phyloP scores from a whole-genome alignment of 2,329 filamentous ascomycete genomes.

The Cercospora beticola region DNA sequence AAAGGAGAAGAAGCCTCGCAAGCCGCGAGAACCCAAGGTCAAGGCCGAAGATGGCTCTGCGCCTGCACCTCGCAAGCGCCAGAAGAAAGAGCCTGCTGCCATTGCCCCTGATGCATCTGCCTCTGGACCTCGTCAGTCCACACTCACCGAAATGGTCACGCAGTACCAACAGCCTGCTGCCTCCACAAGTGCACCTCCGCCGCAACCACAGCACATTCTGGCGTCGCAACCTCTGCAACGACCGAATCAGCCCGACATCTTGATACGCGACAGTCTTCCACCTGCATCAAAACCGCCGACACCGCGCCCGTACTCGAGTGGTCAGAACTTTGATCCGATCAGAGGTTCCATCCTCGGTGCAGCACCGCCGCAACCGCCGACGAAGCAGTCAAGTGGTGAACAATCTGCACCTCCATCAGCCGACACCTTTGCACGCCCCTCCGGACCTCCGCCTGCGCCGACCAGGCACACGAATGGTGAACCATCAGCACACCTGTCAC shows the following conservation, averaged over 20 bases:
- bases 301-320: constrained; percentile 58
- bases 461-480: constrained; percentile 24
- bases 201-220: constrained; percentile 16
- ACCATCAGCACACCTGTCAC: constrained; percentile 41
- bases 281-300: constrained; percentile 43
- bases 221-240: constrained; percentile 17
- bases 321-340: constrained; percentile 87
- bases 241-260: constrained; percentile 32
- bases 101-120: constrained; percentile 22
- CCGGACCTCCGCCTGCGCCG: constrained; percentile 25
- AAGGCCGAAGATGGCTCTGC: constrained; percentile 29
- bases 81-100: constrained; percentile 36
- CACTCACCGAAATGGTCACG: constrained; percentile 43
- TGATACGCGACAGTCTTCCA: constrained; percentile 37
- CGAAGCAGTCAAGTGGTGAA: constrained; percentile 25
- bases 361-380: constrained; percentile 27
- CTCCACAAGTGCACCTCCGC: constrained; percentile 23
- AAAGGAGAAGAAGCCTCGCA: constrained; percentile 47
- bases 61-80: constrained; percentile 52
- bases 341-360: constrained; percentile 61
- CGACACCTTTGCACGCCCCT: constrained; percentile 34
- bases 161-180: constrained; percentile 29
- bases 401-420: constrained; percentile 43
- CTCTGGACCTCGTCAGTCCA: constrained; percentile 39
- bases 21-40: constrained; percentile 51